phyloP scores from a whole-genome alignment of 2,329 filamentous ascomycete species.

The Fusarium dimerum region DNA sequence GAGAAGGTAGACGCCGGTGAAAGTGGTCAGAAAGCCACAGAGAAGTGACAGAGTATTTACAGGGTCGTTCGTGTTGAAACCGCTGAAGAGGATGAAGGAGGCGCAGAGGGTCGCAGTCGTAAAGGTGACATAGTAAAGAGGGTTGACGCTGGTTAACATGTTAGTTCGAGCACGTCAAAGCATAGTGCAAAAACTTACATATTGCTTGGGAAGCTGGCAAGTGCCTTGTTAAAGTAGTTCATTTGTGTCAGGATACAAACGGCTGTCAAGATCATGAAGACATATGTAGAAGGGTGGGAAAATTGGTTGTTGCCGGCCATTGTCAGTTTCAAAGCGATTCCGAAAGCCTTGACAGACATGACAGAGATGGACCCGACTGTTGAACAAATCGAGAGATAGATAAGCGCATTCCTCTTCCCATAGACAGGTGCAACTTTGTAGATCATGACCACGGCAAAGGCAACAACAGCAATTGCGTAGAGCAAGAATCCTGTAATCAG shows the following conservation, averaged over 20 bases:
- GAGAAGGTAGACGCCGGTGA: conserved; percentile 91
- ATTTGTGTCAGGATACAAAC: conserved; percentile 98
- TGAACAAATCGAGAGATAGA: conserved; percentile 97
- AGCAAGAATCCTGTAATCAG: conserved; percentile 75
- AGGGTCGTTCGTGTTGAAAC: conserved; percentile 91
- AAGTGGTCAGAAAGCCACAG: conserved; percentile 91
- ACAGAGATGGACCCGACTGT: conserved; percentile 96
- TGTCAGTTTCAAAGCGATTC: conserved; percentile 94
- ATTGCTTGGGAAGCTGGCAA: conserved; percentile 95
- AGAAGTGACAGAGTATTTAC: conserved; percentile 92
- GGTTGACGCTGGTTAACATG: conserved; percentile 71
- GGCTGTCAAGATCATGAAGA: conserved; percentile 89
- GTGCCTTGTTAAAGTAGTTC: conserved; percentile 99
- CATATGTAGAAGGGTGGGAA: conserved; percentile 90
- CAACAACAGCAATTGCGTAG: conserved; percentile 77
- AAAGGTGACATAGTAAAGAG: conserved; percentile 96
- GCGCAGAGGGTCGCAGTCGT: conserved; percentile 92
- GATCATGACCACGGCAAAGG: conserved; percentile 92
- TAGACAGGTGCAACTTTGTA: conserved; percentile 88
- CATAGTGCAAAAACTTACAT: conserved; percentile 64
- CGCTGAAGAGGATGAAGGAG: conserved; percentile 93
- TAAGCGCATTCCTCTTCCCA: conserved; percentile 92
- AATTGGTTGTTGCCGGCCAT: conserved; percentile 95
- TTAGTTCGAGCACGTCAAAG: conserved; percentile 1
- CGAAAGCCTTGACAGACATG: conserved; percentile 99